Evolutionary conservation across 1,284 basidiomycete species (phyloP).

Genomic region (Cryptococcus sp.): DNA sequence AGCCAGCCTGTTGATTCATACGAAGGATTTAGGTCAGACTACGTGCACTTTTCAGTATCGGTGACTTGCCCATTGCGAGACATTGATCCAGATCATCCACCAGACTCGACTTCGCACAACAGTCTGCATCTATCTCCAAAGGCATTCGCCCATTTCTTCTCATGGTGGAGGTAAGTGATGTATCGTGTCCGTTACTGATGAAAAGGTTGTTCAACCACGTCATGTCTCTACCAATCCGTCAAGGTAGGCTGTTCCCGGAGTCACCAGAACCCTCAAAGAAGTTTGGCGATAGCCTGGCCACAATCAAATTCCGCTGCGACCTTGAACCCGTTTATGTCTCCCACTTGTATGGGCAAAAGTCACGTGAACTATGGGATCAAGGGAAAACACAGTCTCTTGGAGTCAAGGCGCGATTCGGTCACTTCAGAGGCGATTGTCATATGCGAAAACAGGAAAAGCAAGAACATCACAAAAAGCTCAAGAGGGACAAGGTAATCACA

Average conservation of each 20-base stretch:
- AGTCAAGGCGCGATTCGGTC: constrained; percentile 72
- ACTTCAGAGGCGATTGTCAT: constrained; percentile 86
- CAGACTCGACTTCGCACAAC: constrained; percentile 49
- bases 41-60: constrained; percentile 88
- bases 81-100: constrained; percentile 34
- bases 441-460: constrained; percentile 77
- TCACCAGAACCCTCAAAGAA: constrained; percentile 74
- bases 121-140: constrained; percentile 84
- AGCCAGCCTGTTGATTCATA: constrained; percentile 63
- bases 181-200: too few relatives aligned
- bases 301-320: constrained; percentile 85
- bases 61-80: constrained; percentile 45
- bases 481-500: constrained; percentile 20
- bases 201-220: constrained; percentile 67
- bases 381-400: constrained; percentile 71
- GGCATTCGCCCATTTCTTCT: constrained; percentile 83
- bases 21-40: constrained; percentile 86
- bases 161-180: constrained; percentile 64
- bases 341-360: constrained; percentile 81
- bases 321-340: constrained; percentile 77
- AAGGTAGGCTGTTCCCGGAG: constrained; percentile 74
- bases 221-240: constrained; percentile 78
- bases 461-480: constrained; percentile 12
- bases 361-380: constrained; percentile 66
- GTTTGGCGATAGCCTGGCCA: constrained; percentile 81